These are phyloP conservation scores for Coniophora puteana DNA, from an alignment of 1,284 basidiomycete genomes.

Conservation along the genomic window DNA sequence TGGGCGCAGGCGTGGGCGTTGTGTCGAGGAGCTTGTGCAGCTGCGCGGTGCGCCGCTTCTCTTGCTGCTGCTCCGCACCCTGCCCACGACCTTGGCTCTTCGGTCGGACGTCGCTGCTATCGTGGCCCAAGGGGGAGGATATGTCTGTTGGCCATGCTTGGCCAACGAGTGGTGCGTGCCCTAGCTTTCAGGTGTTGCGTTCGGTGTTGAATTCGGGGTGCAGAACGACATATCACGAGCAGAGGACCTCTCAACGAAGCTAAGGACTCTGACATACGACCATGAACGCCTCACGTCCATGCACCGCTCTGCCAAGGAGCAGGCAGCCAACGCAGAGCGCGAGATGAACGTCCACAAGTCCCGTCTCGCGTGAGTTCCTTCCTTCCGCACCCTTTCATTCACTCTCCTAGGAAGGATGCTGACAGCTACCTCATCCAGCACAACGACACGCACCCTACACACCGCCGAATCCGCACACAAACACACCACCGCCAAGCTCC, in stretches of 20 bases:
- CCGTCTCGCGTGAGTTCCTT: constrained; percentile 54
- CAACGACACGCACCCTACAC: constrained; percentile 50
- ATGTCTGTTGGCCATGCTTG: constrained; percentile 75
- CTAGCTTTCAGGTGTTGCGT: no score
- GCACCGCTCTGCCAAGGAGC: constrained; percentile 52
- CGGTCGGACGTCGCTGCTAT: no score
- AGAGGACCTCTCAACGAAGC: constrained; percentile 72
- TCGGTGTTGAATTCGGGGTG: no score
- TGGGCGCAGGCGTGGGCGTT: no score
- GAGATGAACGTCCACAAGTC: constrained; percentile 74
- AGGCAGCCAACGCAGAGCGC: constrained; percentile 65
- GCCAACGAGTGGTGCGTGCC: constrained; percentile 73
- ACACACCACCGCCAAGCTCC: constrained; percentile 61
- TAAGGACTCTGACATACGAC: constrained; percentile 80
- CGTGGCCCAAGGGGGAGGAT: no score
- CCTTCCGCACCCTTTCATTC: not conserved
- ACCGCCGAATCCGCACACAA: constrained; percentile 63
- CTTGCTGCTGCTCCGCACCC: no score
- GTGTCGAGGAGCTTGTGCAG: no score
- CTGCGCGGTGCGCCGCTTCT: no score
- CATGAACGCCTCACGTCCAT: constrained; percentile 72
- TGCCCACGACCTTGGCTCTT: no score
- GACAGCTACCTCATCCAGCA: constrained; percentile 33
- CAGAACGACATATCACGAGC: constrained; percentile 81
- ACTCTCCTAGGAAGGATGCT: constrained; percentile 7